phyloP scores from a whole-genome alignment of 1,284 basidiomycete genomes.

The Cutaneotrichosporon sp. region DNA sequence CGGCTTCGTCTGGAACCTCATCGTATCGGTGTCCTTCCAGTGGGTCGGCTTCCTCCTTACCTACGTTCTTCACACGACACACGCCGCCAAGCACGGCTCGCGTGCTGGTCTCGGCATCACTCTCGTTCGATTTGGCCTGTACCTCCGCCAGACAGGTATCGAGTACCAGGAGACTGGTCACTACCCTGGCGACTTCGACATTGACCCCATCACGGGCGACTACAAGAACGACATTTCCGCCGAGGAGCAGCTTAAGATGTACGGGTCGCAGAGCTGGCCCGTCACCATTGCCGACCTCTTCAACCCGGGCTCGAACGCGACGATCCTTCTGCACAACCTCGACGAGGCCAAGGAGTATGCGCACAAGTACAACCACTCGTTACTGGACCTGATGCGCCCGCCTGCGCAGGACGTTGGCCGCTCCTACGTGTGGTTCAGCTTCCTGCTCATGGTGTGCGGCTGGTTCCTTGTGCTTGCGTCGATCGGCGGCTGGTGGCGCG shows the following conservation, averaged over 20 bases:
- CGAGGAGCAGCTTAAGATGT: slow-evolving; percentile 15
- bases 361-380: slow-evolving; percentile 46
- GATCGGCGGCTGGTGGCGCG: slow-evolving; percentile 75
- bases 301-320: slow-evolving; percentile 13
- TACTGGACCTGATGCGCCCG: slow-evolving; percentile 38
- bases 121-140: slow-evolving; percentile 88
- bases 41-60: slow-evolving; percentile 94
- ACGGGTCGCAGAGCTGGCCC: neutral
- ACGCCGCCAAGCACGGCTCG: slow-evolving; percentile 91
- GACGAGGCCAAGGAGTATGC: slow-evolving; percentile 53
- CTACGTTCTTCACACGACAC: slow-evolving; percentile 88
- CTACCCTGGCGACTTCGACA: slow-evolving; percentile 43
- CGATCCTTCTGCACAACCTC: slow-evolving; percentile 44
- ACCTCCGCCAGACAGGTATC: slow-evolving; percentile 62
- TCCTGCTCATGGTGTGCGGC: slow-evolving; percentile 87
- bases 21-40: slow-evolving; percentile 94
- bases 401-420: slow-evolving; percentile 51
- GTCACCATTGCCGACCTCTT: neutral
- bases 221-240: slow-evolving; percentile 36
- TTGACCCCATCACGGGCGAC: slow-evolving; percentile 30
- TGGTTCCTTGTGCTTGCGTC: slow-evolving; percentile 86
- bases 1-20: slow-evolving; percentile 58
- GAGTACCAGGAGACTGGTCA: slow-evolving; percentile 47
- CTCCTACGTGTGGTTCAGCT: slow-evolving; percentile 78
- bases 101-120: slow-evolving; percentile 93